Conservation (phyloP, 139 green algal genomes). For the Chara braunii region DNA sequence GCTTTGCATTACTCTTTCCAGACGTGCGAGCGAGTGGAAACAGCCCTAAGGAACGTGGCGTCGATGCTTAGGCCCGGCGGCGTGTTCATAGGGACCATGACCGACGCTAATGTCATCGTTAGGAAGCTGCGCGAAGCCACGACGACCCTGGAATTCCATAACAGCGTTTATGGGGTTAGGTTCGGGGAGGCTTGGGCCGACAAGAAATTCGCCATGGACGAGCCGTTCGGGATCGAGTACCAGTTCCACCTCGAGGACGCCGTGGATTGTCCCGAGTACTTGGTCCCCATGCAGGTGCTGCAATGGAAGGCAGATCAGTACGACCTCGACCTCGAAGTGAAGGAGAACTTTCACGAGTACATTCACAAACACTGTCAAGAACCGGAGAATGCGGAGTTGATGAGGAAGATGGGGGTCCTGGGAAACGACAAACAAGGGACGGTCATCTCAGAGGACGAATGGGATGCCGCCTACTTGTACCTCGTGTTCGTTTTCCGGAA, state of each 20-base stretch:
- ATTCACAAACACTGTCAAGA: constrained; percentile 14
- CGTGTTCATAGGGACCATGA: constrained; percentile 41
- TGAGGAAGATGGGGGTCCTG: constrained; percentile 15
- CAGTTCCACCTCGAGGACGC: constrained; percentile 29
- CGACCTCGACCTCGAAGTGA: constrained; percentile 18
- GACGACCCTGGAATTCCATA: constrained; percentile 10
- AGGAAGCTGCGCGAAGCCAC: constrained; percentile 34
- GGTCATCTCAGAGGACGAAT: constrained; percentile 33
- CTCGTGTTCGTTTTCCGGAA: constrained; percentile 36
- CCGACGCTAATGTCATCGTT: constrained; percentile 45
- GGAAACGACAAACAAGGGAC: constrained; percentile 8
- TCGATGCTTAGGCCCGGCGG: constrained; percentile 36
- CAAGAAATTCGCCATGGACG: constrained; percentile 10
- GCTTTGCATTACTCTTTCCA: constrained; percentile 45
- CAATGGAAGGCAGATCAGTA: constrained; percentile 25
- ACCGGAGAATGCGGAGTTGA: neutral
- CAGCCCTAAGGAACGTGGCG: constrained; percentile 33
- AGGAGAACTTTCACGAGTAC: constrained; percentile 30
- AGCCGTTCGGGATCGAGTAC: constrained; percentile 22
- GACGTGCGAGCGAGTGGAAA: constrained; percentile 20
- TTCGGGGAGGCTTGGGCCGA: constrained; percentile 1
- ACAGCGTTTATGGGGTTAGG: constrained; percentile 16
- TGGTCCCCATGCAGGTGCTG: constrained; percentile 21
- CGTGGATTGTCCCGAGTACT: constrained; percentile 34
- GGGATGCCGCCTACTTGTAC: constrained; percentile 37